Evolutionary conservation across 78 protist species (phyloP).

Genomic region (Guillardia theta): DNA sequence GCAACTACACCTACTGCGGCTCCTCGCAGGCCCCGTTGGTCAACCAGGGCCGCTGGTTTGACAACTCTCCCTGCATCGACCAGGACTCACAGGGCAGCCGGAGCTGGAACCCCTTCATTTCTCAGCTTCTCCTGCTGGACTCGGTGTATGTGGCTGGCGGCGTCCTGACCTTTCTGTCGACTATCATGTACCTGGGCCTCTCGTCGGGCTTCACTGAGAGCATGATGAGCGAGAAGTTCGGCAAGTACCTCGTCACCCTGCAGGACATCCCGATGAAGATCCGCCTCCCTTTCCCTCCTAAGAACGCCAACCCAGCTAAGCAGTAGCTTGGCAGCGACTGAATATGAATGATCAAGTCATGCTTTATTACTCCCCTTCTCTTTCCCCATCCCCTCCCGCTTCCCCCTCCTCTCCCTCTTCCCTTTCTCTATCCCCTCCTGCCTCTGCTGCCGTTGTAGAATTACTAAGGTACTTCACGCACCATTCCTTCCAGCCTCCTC

Average conservation of each 20-base stretch:
- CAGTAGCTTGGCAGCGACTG: too few species aligned
- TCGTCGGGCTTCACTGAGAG: background rate
- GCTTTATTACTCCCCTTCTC: too few species aligned
- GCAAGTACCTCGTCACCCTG: constrained; percentile 1
- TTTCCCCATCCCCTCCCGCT: too few species aligned
- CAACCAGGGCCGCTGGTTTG: background rate
- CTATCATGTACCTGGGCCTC: background rate
- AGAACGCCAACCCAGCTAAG: too few species aligned
- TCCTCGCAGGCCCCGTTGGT: background rate
- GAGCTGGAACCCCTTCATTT: background rate
- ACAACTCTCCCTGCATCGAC: constrained; percentile 9
- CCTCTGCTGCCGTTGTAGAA: too few species aligned
- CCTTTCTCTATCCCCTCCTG: too few species aligned
- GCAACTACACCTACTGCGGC: background rate
- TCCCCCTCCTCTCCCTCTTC: too few species aligned
- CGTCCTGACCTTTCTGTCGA: background rate
- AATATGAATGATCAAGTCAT: too few species aligned
- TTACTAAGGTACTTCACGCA: too few species aligned
- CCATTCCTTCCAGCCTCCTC: too few species aligned
- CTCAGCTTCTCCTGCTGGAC: background rate
- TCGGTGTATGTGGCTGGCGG: background rate
- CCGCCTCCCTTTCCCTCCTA: too few species aligned
- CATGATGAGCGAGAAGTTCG: background rate
- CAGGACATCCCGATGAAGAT: too few species aligned
- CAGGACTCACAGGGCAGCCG: background rate